Evolutionary conservation across 169 alveolate species (phyloP), one percentile per base, ranked within the genome.

Genomic region (Eimeria praecox): DNA sequence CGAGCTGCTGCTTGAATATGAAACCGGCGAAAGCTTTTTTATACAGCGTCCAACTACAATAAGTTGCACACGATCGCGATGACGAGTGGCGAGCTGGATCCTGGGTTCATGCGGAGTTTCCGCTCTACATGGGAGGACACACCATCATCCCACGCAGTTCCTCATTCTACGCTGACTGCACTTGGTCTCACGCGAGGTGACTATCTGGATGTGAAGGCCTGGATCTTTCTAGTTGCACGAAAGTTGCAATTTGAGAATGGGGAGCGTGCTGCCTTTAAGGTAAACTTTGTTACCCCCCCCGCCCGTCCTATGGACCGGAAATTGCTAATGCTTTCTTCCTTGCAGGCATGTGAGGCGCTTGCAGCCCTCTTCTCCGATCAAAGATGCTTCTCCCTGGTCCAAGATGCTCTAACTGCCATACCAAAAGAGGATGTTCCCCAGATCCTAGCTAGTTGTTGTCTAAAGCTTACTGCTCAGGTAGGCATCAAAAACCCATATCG

Each of bases 401-500:
- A 86, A 38, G 92, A 59, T 9, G 80, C 92, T n/a, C 92, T 85
- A 27, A 40, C 42, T 20, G 4, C 44, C 59, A 52, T 59, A 30
- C 92, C 52, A 33, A 86, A 86, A 35, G 95, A 90, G 30, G 95
- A 90, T 56, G 20, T 90, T 24, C 95, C 87, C 20, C 95, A 90
- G 59, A 40, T 75, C 77, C 59, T 90, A 27, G 95, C 89, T 38
- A 71, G 95, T 38, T 90, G 87, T 49, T 90, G 95, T 46, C 90
- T 90, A 46, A 90, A 90, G 33, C 89, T 90, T 4, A 90, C 95
- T 22, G 95, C 95, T 18, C 95, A 90, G 95, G 95, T 90, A 88
- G 22, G 73, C 52, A 38, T 62, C 49, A 24, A 56, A 59, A 40
- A 35, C 62, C 49, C 10, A 6, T 3, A 18, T 40, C 20, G 22